These are phyloP conservation scores for Arctium minus DNA, from an alignment of 129 eudicot genomes.

Conservation along the genomic window DNA sequence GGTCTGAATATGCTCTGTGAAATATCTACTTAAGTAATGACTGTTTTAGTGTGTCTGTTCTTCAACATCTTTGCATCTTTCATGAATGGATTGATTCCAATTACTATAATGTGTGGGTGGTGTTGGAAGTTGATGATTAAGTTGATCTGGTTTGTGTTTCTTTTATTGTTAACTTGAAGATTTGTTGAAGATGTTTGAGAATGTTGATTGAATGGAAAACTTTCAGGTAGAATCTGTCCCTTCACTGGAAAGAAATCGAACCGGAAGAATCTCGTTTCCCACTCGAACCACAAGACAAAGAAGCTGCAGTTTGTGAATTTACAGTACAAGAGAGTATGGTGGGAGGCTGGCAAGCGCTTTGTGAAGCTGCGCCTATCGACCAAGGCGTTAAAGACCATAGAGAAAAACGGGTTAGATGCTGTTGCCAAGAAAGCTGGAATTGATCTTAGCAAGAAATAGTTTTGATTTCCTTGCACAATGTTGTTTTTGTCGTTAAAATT, in stretches of 20 bases:
- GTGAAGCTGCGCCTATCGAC: conserved; percentile 83
- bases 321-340: conserved; percentile 90
- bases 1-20: neutral
- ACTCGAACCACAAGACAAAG: conserved; percentile 86
- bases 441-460: conserved; percentile 71
- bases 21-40: neutral
- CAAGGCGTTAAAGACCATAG: conserved; percentile 92
- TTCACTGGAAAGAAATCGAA: conserved; percentile 97
- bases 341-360: conserved; percentile 95
- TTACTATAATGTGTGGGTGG: neutral
- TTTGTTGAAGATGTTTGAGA: neutral
- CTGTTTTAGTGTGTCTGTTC: neutral
- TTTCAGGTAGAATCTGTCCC: conserved; percentile 90
- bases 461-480: conserved; percentile 6
- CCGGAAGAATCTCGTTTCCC: conserved; percentile 72
- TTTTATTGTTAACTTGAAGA: neutral
- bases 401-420: conserved; percentile 89
- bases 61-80: neutral
- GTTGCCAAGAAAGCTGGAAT: conserved; percentile 97
- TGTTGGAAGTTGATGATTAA: neutral
- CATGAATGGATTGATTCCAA: neutral
- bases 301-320: conserved; percentile 83
- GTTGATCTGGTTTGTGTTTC: neutral
- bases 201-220: neutral
- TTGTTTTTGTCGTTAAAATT: conserved; percentile 18